Conservation (phyloP, 2,329 filamentous ascomycete species). For the Stagonosporopsis chrysanthemi region DNA sequence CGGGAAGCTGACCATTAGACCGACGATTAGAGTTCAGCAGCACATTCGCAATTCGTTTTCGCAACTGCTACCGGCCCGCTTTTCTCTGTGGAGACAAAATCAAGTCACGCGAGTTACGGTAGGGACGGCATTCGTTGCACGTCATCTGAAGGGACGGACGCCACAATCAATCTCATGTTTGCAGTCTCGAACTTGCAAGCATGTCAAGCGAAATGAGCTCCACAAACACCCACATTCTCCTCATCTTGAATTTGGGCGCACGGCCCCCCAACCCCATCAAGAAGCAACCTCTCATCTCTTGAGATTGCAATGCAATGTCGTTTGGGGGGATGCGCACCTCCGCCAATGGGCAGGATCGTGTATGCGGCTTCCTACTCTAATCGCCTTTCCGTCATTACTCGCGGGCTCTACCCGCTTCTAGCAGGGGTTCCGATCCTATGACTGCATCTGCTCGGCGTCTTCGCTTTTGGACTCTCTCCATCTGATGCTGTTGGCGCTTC, state of each 20-base stretch:
- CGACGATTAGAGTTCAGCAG: slow-evolving; percentile 34
- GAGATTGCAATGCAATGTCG: slow-evolving; percentile 44
- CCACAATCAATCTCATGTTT: slow-evolving; percentile 30
- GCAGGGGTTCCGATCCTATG: slow-evolving; percentile 23
- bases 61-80: slow-evolving; percentile 25
- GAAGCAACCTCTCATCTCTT: slow-evolving; percentile 40
- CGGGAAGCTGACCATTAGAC: slow-evolving; percentile 47
- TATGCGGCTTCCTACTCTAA: slow-evolving; percentile 16
- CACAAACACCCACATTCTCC: slow-evolving; percentile 36
- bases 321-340: slow-evolving; percentile 19
- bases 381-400: slow-evolving; percentile 25
- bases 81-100: slow-evolving; percentile 12
- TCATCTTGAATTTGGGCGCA: slow-evolving; percentile 41
- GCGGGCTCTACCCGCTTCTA: slow-evolving; percentile 24
- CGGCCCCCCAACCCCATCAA: slow-evolving; percentile 37
- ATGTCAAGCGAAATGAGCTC: slow-evolving; percentile 50
- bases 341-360: slow-evolving; percentile 6
- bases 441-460: slow-evolving; percentile 24
- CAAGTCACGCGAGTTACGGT: slow-evolving; percentile 17
- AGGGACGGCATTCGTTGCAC: slow-evolving; percentile 14
- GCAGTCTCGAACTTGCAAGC: slow-evolving; percentile 34
- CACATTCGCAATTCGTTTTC: slow-evolving; percentile 23
- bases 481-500: slow-evolving; percentile 26
- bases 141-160: slow-evolving; percentile 28
- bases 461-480: slow-evolving; percentile 11